Evolutionary conservation across 805 yeast genomes (phyloP), one percentile per base, ranked within the genome.

Genomic region (Candida sakaeoensis): DNA sequence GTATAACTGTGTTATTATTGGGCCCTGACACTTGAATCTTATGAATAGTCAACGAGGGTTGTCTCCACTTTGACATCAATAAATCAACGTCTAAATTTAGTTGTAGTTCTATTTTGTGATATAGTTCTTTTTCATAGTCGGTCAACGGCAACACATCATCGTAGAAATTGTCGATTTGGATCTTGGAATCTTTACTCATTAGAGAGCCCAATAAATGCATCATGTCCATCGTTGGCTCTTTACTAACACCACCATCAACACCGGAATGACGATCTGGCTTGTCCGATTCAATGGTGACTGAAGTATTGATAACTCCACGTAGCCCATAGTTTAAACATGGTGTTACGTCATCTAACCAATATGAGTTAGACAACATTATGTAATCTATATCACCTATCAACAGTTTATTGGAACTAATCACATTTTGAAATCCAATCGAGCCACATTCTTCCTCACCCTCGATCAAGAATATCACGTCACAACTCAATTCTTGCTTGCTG

Each of bases 391-490:
- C 57, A 8, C 74, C 67, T 50, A 90, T 79, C 4, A 75, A 44
- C 1, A 58, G 59, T 41, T 70, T 67, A 52, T 82, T 63, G 23
- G 70, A 56, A 18, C 55, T 52, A n/a, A 91, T 75, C 0, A 83
- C 80, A 3, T 78, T 72, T 51, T 80, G 80, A 55, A 91, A 88
- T 0, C 97, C 96, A 51, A 75, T 75, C 0, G 96, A 86, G 1
- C 97, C 98, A 42, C 86, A 76, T 58, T 91, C 99, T 61, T 93
- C 99, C 58, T 89, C 96, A 33, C 99, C 99, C 61, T 91, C 99
- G 36, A 91, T 72, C 12, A 91, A 54, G 51, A 93, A 90, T 0
- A 85, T 79, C 3, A 91, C 82, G 57, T 91, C 96, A 33, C 82
- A 72, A 5, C 69, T 65, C 15, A 93, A 69, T 33, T 74, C 60